Evolutionary conservation across 148 eudicot genomes (phyloP).

Genomic region (Pouteria glomerata): DNA sequence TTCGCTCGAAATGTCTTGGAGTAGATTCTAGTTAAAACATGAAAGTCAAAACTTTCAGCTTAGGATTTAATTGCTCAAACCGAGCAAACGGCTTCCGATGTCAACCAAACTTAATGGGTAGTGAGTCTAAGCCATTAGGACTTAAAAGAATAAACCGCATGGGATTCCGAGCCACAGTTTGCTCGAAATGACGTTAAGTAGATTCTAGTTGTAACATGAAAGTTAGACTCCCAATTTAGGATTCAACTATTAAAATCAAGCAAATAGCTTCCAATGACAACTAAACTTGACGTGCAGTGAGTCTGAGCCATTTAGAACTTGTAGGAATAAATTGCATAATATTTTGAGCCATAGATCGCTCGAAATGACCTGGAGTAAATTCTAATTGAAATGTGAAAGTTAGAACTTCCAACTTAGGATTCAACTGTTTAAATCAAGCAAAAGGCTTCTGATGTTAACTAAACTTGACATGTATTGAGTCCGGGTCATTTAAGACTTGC

Average conservation of each 20-base stretch:
- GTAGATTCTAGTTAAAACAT: background rate
- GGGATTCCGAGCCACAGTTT: background rate
- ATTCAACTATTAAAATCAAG: too few relatives aligned
- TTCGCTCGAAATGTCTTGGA: background rate
- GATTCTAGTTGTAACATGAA: background rate
- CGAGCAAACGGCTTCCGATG: background rate
- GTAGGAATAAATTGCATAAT: too few relatives aligned
- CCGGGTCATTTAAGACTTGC: background rate
- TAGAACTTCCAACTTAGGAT: too few relatives aligned
- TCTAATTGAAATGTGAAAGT: too few relatives aligned
- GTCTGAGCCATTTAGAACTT: background rate
- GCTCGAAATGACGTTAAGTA: too few relatives aligned
- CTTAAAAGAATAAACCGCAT: background rate
- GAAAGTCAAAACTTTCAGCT: background rate
- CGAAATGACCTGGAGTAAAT: too few relatives aligned
- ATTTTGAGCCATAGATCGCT: too few relatives aligned
- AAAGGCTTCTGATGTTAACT: background rate
- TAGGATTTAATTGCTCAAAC: background rate
- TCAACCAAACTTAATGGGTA: background rate
- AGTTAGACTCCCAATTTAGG: background rate
- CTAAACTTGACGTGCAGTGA: background rate
- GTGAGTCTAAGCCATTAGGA: background rate
- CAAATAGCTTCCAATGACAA: too few relatives aligned
- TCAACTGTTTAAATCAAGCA: too few relatives aligned
- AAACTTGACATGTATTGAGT: background rate